Percentiles rank a stretch among this genome's conserved stretches.
phyloP scores from a whole-genome alignment of 1,284 basidiomycete species.

The Mycosarcoma mackinlayi region DNA sequence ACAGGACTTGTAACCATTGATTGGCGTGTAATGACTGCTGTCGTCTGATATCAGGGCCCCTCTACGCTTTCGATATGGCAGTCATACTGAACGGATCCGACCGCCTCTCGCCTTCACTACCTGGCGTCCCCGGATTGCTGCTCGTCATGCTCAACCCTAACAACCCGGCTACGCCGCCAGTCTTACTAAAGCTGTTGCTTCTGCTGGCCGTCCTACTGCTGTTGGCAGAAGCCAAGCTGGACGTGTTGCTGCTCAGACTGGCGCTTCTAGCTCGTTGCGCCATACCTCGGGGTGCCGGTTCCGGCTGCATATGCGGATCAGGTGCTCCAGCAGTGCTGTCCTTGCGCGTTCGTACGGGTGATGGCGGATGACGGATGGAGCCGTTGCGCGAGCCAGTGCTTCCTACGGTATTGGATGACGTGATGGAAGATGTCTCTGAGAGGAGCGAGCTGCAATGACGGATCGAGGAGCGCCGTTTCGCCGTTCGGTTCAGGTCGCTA shows the following conservation, averaged over 20 bases:
- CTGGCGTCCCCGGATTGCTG: conserved; percentile 1
- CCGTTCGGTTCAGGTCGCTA: conserved; percentile 6
- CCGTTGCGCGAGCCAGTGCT: not conserved
- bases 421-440: conserved; percentile 11
- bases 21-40: not conserved
- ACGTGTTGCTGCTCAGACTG: conserved; percentile 34
- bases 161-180: not conserved
- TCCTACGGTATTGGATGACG: not conserved
- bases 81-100: conserved; percentile 5
- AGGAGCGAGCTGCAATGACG: not conserved
- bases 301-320: conserved; percentile 38
- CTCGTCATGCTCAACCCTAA: conserved; percentile 26
- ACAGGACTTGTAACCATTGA: no score
- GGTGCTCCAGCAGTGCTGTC: conserved; percentile 10
- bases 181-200: conserved; percentile 20
- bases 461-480: conserved; percentile 10
- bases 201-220: conserved; percentile 18
- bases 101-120: not conserved
- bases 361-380: not conserved
- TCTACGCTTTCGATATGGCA: not conserved
- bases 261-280: conserved; percentile 38
- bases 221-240: conserved; percentile 11
- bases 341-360: not conserved
- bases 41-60: no score
- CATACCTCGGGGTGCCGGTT: conserved; percentile 52